Conservation (phyloP, 2,329 filamentous ascomycete species). For the Alternaria arbusti region DNA sequence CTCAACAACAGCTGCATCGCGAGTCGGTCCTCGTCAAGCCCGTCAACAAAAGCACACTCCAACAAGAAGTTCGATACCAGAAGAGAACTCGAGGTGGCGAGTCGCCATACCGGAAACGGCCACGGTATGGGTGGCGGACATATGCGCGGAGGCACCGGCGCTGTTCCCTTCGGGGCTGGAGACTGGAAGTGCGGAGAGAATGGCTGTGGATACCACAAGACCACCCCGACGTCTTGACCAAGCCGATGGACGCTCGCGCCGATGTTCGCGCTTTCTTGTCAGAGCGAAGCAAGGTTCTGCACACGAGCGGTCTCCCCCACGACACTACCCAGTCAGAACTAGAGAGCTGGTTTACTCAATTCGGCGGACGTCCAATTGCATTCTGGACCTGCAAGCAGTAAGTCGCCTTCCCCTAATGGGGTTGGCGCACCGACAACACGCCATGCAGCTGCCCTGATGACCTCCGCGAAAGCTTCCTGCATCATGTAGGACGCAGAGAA, state of each 20-base stretch:
- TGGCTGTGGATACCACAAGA: slow-evolving; percentile 92
- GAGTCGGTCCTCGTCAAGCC: not conserved
- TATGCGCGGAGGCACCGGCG: slow-evolving; percentile 75
- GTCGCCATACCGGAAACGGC: slow-evolving; percentile 34
- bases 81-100: not conserved
- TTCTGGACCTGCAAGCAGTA: not conserved
- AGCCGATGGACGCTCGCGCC: slow-evolving; percentile 42
- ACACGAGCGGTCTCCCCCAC: not conserved
- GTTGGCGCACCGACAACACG: not conserved
- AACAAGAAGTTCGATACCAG: not conserved
- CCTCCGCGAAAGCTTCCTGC: not conserved
- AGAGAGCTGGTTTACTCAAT: not conserved
- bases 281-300: slow-evolving; percentile 90
- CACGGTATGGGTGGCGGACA: slow-evolving; percentile 60
- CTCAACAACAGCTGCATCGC: not conserved
- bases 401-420: not conserved
- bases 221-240: slow-evolving; percentile 90
- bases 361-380: not conserved
- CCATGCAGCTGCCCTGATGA: not conserved
- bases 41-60: not conserved
- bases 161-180: slow-evolving; percentile 95
- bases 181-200: slow-evolving; percentile 99
- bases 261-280: slow-evolving; percentile 65
- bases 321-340: not conserved
- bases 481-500: slow-evolving; percentile 58